These are phyloP conservation scores for Quercus aquifolioides DNA, from an alignment of 306 rosid species.

Conservation along the genomic window DNA sequence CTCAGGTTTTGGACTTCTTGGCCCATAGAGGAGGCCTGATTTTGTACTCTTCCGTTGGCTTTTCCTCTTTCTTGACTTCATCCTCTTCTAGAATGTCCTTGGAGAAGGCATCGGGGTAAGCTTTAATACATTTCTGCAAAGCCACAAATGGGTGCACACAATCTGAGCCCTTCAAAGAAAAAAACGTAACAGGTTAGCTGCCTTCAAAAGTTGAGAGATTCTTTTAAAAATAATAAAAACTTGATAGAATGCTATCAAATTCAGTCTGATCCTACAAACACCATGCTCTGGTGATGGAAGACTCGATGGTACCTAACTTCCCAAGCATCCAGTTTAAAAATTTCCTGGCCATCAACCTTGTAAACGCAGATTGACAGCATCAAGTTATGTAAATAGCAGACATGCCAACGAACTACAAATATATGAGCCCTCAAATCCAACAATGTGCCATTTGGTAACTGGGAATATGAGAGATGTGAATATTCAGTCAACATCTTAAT, in stretches of 20 bases:
- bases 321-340: background rate
- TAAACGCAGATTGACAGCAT: conserved; percentile 11
- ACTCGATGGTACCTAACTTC: background rate
- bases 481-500: background rate
- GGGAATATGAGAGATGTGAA: background rate
- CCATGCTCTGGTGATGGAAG: too few relatives aligned
- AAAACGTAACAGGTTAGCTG: conserved; percentile 10
- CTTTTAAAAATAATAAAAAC: background rate
- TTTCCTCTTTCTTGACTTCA: conserved; percentile 39
- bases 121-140: conserved; percentile 87
- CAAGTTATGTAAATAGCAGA: background rate
- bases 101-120: conserved; percentile 79
- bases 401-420: background rate
- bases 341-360: background rate
- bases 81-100: conserved; percentile 51
- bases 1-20: conserved; percentile 47
- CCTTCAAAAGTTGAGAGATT: conserved; percentile 10
- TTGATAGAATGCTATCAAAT: background rate
- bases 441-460: background rate
- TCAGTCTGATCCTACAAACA: background rate
- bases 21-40: conserved; percentile 75
- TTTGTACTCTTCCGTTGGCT: conserved; percentile 48
- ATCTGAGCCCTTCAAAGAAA: conserved; percentile 73
- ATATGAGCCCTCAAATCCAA: background rate
- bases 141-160: conserved; percentile 82